A percentile compares a stretch with the other conserved stretches of the same genome.
phyloP scores from a whole-genome alignment of 192 early-diverging fungal species.

The Backusella tuberculispora region DNA sequence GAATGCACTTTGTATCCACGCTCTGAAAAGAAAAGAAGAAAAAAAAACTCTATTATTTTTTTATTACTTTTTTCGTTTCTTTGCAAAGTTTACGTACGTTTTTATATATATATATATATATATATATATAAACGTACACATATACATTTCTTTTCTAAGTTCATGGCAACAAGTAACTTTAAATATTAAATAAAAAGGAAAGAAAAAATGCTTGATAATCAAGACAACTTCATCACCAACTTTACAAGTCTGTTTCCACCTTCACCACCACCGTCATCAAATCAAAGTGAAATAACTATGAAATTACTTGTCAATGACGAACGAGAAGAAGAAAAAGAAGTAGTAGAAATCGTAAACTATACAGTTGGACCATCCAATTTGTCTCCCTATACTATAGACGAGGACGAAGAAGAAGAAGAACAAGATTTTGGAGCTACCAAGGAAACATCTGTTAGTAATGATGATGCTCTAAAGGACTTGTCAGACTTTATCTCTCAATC shows the following conservation, averaged over 20 bases:
- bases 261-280: conserved; percentile 2
- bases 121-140: too few species aligned
- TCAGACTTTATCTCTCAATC: background rate
- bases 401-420: background rate
- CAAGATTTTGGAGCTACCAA: too few species aligned
- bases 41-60: background rate
- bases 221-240: background rate
- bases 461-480: conserved; percentile 2
- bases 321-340: background rate
- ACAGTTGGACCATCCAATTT: background rate
- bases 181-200: background rate
- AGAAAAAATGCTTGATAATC: background rate
- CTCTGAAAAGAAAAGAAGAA: background rate
- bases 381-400: background rate
- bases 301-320: background rate
- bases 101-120: too few species aligned
- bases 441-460: background rate
- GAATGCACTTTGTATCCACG: conserved; percentile 1
- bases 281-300: background rate
- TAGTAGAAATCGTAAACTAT: background rate
- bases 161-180: conserved; percentile 1
- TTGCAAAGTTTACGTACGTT: too few species aligned
- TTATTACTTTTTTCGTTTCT: too few species aligned
- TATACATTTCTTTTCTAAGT: background rate
- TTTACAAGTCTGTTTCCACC: background rate